Evolutionary conservation across 495 filamentous ascomycete genomes (phyloP), one percentile per base, ranked within the genome.

Genomic region (Lasiosphaeriaceae sp.): DNA sequence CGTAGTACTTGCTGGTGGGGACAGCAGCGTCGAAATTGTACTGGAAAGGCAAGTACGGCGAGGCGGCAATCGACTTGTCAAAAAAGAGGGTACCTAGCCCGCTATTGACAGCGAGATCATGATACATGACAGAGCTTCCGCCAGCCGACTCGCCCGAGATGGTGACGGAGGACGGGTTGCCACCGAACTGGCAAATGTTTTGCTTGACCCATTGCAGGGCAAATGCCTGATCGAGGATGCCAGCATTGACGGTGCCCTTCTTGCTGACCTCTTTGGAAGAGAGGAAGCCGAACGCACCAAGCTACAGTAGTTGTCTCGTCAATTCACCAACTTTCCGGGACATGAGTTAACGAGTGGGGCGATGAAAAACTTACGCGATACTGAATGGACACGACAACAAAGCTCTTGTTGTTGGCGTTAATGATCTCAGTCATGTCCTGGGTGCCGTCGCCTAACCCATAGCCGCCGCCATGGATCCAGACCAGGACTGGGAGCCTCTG

Each of bases 171-270:
- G 67, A 55, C 0, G 80, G 75, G 61, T 91, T 78, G 20, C 90
- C 89, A 12, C 88, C 88, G 59, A 92, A 92, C 54, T 70, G 54
- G 52, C 68, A 66, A 55, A 92, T 90, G 64, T 90, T 71, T 55
- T 80, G 75, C 58, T 87, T 77, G 11, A 92, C 80, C 90, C 90
- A 94, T 34, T 87, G 69, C 34, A 92, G 72, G 14, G 85, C 87
- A 59, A 88, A 75, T 8, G 80, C 75, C 61, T 89, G 85, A 63
- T 93, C 90, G 8, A 67, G 63, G 7, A 67, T 55, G 26, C 66
- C 66, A 34, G 66, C 66, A 17, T 69, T 69, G 53, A 67, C 66
- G 4, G 54, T 64, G 16, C 66, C 66, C 24, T 49, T 60, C 0
- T 57, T 41, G 39, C 56, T 61, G 46, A 67, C 59, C 50, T 66